phyloP scores from a whole-genome alignment of 192 early-diverging fungal species.

The Coemansia sp. region DNA sequence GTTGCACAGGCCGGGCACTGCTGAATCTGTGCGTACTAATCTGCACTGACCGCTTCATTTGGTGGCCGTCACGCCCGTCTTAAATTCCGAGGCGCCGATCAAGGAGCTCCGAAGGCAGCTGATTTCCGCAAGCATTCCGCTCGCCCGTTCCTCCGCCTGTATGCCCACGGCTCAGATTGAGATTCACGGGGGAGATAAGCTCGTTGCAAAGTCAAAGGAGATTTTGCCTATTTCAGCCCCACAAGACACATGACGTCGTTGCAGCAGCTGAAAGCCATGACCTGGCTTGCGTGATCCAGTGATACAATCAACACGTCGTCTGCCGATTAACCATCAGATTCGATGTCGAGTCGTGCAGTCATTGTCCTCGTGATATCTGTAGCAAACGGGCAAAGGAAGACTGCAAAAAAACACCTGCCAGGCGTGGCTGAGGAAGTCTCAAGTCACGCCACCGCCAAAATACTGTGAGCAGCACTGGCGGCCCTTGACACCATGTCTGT shows the following conservation, averaged over 20 bases:
- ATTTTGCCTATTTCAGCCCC: constrained; percentile 4
- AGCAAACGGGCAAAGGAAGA: neutral
- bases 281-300: neutral
- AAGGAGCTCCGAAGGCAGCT: neutral
- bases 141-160: neutral
- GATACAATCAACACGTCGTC: neutral
- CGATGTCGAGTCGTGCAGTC: neutral
- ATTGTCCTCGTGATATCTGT: neutral
- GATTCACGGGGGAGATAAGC: constrained; percentile 10
- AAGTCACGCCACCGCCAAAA: constrained; percentile 9
- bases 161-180: neutral
- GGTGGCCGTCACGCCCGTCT: neutral
- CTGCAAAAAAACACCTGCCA: neutral
- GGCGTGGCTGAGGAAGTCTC: constrained; percentile 3
- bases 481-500: neutral
- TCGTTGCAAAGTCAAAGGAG: neutral
- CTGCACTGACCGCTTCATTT: neutral
- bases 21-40: neutral
- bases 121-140: constrained; percentile 4
- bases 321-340: neutral
- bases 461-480: neutral
- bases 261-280: neutral
- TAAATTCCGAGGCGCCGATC: neutral
- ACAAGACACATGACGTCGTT: neutral
- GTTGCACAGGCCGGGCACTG: constrained; percentile 4